phyloP scores from a whole-genome alignment of 768 basidiomycete species.

The Lactarius psammicola region DNA sequence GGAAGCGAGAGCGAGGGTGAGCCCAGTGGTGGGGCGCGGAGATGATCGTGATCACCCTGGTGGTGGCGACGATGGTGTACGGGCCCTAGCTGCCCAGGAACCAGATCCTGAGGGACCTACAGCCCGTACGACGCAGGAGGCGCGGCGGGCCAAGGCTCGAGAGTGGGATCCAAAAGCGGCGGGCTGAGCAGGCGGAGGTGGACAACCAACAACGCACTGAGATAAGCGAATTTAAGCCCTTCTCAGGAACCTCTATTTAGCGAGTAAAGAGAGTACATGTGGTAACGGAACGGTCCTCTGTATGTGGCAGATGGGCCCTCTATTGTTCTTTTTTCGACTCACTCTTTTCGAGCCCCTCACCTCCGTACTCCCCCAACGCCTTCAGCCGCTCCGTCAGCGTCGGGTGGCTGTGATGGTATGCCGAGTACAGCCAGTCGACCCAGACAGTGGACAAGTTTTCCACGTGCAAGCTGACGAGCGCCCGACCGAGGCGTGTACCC shows the following conservation, averaged over 20 bases:
- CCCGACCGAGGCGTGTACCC: conserved; percentile 80
- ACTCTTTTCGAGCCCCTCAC: conserved; percentile 12
- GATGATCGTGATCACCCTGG: conserved; percentile 23
- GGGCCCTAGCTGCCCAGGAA: background rate
- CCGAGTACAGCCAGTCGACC: conserved; percentile 96
- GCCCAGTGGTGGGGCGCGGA: background rate
- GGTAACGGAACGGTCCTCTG: background rate
- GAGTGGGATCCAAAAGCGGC: conserved; percentile 58
- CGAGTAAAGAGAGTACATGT: background rate
- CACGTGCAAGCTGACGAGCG: conserved; percentile 82
- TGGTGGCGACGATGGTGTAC: background rate
- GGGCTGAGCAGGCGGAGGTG: conserved; percentile 30
- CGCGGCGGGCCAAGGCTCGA: conserved; percentile 53
- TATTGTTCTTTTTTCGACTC: conserved; percentile 38
- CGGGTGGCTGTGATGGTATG: conserved; percentile 95
- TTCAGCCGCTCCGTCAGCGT: conserved; percentile 87
- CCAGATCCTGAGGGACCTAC: conserved; percentile 9
- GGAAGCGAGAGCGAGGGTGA: conserved; percentile 32
- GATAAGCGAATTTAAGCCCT: background rate
- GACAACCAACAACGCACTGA: background rate
- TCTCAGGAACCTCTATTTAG: conserved; percentile 9
- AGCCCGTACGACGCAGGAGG: conserved; percentile 39
- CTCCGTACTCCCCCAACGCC: conserved; percentile 55
- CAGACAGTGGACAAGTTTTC: conserved; percentile 92
- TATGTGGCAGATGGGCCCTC: background rate